Conservation (phyloP, 108 stramenopile genomes). For the Nitzschia palea region DNA sequence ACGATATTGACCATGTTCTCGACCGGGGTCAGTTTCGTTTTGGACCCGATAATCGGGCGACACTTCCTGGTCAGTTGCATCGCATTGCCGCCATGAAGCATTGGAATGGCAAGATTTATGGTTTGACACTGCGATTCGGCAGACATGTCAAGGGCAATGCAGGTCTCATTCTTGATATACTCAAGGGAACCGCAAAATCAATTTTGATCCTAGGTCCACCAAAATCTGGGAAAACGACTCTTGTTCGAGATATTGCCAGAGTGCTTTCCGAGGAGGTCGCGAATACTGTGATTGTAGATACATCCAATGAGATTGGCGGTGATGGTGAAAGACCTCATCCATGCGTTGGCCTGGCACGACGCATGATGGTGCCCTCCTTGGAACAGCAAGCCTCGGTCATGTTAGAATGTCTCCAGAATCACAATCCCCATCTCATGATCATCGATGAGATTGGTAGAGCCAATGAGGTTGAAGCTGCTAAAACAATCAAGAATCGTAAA, state of each 20-base stretch:
- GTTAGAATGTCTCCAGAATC: slow-evolving; percentile 76
- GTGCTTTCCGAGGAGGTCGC: slow-evolving; percentile 26
- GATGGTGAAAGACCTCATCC: slow-evolving; percentile 56
- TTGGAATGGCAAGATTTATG: slow-evolving; percentile 26
- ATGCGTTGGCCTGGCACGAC: slow-evolving; percentile 53
- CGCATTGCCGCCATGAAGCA: slow-evolving; percentile 34
- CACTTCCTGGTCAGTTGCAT: slow-evolving; percentile 33
- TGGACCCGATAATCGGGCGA: slow-evolving; percentile 43
- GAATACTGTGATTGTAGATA: slow-evolving; percentile 60
- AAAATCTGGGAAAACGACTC: slow-evolving; percentile 32
- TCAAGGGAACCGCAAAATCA: slow-evolving; percentile 15
- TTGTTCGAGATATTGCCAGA: slow-evolving; percentile 49
- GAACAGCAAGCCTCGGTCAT: slow-evolving; percentile 50
- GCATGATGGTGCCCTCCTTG: slow-evolving; percentile 58
- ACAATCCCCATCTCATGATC: slow-evolving; percentile 61
- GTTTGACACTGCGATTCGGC: slow-evolving; percentile 55
- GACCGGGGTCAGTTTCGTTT: slow-evolving; percentile 5
- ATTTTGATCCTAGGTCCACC: slow-evolving; percentile 45
- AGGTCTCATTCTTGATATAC: slow-evolving; percentile 44
- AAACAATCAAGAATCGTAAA: slow-evolving; percentile 48
- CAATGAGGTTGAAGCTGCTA: slow-evolving; percentile 58
- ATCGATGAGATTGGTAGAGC: slow-evolving; percentile 60
- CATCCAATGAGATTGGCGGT: slow-evolving; percentile 71
- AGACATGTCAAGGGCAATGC: slow-evolving; percentile 46
- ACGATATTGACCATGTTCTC: slow-evolving; percentile 23